Evolutionary conservation across 2,329 filamentous ascomycete species (phyloP).

Genomic region (Hymenoscyphus albidus): DNA sequence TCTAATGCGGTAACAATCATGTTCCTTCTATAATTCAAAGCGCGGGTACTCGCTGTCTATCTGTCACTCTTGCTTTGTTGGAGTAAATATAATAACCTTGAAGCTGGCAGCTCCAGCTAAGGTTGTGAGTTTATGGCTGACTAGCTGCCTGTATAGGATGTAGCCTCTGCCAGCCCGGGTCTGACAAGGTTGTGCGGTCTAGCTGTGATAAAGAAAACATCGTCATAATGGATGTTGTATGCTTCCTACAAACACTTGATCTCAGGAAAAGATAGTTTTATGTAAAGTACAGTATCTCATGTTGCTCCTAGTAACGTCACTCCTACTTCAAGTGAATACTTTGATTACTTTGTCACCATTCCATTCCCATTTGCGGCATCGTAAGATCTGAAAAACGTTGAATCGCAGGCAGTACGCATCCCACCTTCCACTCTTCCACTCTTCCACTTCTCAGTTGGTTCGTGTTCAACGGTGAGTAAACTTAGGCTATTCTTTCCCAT

Average conservation of each 20-base stretch:
- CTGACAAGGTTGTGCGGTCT: too few relatives aligned
- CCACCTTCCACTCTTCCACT: not conserved
- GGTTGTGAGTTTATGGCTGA: too few relatives aligned
- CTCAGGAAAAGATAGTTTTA: too few relatives aligned
- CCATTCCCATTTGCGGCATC: not conserved
- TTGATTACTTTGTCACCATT: not conserved
- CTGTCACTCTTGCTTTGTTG: not conserved
- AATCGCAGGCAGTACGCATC: too few relatives aligned
- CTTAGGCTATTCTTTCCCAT: too few relatives aligned
- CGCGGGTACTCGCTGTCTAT: not conserved
- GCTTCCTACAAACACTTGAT: too few relatives aligned
- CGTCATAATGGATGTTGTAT: too few relatives aligned
- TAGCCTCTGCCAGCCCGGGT: too few relatives aligned
- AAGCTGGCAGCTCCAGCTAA: not conserved
- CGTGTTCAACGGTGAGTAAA: too few relatives aligned
- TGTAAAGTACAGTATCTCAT: too few relatives aligned
- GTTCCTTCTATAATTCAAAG: not conserved
- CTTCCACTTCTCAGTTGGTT: not conserved
- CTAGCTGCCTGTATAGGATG: too few relatives aligned
- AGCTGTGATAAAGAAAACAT: too few relatives aligned
- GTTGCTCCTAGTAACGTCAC: not conserved
- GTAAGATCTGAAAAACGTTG: not conserved
- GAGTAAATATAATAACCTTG: not conserved
- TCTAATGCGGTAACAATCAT: not conserved
- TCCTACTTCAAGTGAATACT: not conserved